Percentiles rank a stretch among this genome's conserved stretches.
These are phyloP conservation scores for Cichorium intybus DNA, from an alignment of 140 eudicot species.

Conservation along the genomic window DNA sequence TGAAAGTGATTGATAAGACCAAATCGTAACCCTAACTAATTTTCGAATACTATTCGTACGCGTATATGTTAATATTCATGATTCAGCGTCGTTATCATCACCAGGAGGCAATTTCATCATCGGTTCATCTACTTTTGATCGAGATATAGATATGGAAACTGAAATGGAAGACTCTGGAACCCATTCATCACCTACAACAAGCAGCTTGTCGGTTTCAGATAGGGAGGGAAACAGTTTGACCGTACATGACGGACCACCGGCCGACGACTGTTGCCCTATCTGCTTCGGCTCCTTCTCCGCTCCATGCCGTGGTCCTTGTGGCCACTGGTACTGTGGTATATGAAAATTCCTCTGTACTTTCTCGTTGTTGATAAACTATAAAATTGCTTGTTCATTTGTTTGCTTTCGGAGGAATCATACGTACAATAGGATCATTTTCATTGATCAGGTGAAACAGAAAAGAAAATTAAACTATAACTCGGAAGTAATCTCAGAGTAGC, in stretches of 20 bases:
- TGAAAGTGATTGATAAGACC: background rate
- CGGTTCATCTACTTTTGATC: background rate
- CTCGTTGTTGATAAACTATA: background rate
- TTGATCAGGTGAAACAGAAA: constrained; percentile 1
- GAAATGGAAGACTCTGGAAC: constrained; percentile 21
- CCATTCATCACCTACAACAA: background rate
- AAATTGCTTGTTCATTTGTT: background rate
- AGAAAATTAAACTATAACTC: background rate
- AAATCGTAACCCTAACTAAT: constrained; percentile 3
- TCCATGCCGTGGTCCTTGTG: constrained; percentile 59
- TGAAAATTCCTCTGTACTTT: background rate
- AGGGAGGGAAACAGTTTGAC: background rate
- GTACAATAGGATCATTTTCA: background rate
- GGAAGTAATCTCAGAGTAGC: background rate
- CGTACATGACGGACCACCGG: constrained; percentile 37
- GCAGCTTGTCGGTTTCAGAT: constrained; percentile 4
- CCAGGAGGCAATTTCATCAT: background rate
- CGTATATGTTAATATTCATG: background rate
- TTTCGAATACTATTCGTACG: constrained; percentile 3
- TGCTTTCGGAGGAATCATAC: background rate
- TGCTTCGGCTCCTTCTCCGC: constrained; percentile 52
- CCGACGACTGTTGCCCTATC: constrained; percentile 64
- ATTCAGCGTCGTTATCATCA: background rate
- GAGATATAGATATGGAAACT: constrained; percentile 9
- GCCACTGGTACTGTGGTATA: constrained; percentile 78